phyloP scores from a whole-genome alignment of 345 rosid genomes.

The Eucalyptus coolabah region DNA sequence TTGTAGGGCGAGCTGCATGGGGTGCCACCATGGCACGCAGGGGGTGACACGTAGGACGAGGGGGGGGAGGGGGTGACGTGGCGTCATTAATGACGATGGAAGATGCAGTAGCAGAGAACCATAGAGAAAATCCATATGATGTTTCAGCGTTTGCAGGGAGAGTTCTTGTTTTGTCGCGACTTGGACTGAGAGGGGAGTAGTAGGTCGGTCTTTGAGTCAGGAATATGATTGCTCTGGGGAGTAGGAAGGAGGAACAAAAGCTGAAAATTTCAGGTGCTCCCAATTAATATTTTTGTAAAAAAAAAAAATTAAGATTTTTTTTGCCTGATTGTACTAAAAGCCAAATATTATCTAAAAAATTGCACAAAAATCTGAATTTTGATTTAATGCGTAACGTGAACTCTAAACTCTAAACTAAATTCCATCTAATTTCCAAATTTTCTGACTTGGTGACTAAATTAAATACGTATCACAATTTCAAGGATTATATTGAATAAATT shows the following conservation, averaged over 20 bases:
- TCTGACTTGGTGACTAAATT: fast-evolving
- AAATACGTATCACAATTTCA: fast-evolving
- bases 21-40: background rate
- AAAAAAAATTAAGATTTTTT: background rate
- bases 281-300: background rate
- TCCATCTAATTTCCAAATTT: no score
- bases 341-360: background rate
- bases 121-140: no score
- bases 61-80: background rate
- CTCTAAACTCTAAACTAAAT: no score
- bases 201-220: background rate
- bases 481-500: no score
- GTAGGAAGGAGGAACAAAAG: background rate
- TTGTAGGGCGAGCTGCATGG: background rate
- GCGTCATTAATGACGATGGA: background rate
- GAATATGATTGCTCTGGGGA: background rate
- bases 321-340: background rate
- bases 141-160: background rate
- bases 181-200: background rate
- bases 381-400: fast-evolving
- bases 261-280: background rate
- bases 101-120: background rate
- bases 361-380: background rate
- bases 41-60: background rate
- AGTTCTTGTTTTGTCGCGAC: background rate